These are phyloP conservation scores for Candida stauntonica DNA, from an alignment of 805 yeast species.

Conservation along the genomic window DNA sequence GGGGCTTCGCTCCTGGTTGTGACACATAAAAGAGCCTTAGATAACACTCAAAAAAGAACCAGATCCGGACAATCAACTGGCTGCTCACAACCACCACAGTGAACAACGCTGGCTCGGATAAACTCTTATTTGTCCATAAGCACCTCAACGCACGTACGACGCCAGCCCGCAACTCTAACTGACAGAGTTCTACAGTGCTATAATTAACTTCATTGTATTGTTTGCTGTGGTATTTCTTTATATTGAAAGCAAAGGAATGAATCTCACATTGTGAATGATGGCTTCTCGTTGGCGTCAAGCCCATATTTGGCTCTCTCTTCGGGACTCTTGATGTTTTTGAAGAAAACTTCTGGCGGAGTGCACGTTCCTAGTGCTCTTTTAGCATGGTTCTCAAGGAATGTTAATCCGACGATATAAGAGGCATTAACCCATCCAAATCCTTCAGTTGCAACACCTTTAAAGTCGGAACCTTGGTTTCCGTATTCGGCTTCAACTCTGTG, in stretches of 20 bases:
- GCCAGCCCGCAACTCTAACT: too few species aligned
- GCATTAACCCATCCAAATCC: constrained; percentile 99
- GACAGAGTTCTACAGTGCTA: too few species aligned
- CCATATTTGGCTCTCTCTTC: constrained; percentile 24
- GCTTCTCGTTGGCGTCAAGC: constrained; percentile 10
- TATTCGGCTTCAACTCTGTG: constrained; percentile 94
- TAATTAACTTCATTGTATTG: too few species aligned
- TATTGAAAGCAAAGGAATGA: not conserved
- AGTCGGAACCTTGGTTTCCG: constrained; percentile 93
- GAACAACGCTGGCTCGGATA: too few species aligned
- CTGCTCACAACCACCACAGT: too few species aligned
- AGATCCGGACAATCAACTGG: too few species aligned
- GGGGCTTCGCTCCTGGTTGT: too few species aligned
- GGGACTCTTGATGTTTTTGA: constrained; percentile 20
- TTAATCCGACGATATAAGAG: constrained; percentile 69
- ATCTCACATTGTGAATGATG: not conserved
- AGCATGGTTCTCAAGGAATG: constrained; percentile 61
- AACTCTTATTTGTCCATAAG: too few species aligned
- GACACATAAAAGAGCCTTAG: too few species aligned
- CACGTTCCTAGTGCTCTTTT: constrained; percentile 72
- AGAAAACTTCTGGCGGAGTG: constrained; percentile 27
- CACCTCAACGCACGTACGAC: too few species aligned
- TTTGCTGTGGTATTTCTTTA: not conserved
- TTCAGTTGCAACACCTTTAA: constrained; percentile 89
- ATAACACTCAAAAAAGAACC: too few species aligned